A percentile compares a stretch with the other conserved stretches of the same genome.
Evolutionary conservation across 192 early-diverging fungal genomes (phyloP).

Genomic region (Paraglomus brasilianum): DNA sequence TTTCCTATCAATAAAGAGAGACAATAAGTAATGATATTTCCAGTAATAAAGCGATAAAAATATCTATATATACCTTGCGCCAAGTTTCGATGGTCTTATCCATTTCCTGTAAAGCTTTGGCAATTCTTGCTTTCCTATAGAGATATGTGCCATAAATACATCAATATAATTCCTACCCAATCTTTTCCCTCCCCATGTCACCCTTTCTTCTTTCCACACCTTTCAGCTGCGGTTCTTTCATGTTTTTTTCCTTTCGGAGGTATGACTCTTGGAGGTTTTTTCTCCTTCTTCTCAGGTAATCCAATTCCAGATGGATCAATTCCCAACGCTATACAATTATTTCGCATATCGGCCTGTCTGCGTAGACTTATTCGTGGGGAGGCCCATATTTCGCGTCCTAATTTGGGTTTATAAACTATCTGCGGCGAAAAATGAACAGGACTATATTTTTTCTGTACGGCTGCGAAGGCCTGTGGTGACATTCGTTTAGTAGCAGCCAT

Average conservation of each 20-base stretch:
- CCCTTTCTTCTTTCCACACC: conserved; percentile 26
- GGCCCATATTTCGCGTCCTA: conserved; percentile 41
- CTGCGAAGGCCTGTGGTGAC: neutral
- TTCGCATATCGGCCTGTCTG: conserved; percentile 61
- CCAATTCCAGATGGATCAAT: conserved; percentile 55
- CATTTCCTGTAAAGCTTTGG: conserved; percentile 48
- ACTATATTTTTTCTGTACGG: conserved; percentile 23
- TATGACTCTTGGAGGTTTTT: conserved; percentile 40
- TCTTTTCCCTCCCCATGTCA: neutral
- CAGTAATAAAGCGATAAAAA: conserved; percentile 5
- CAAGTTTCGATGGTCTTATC: conserved; percentile 45
- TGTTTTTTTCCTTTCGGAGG: conserved; percentile 43
- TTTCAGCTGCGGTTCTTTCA: conserved; percentile 38
- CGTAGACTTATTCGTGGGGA: conserved; percentile 50
- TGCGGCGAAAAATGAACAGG: conserved; percentile 38
- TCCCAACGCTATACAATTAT: conserved; percentile 50
- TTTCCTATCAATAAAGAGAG: too few species aligned
- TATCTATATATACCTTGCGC: conserved; percentile 37
- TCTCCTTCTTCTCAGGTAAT: conserved; percentile 36
- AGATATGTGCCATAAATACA: neutral
- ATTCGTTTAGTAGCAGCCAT: conserved; percentile 9
- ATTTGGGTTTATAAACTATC: conserved; percentile 39
- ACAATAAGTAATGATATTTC: too few species aligned
- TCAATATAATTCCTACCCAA: conserved; percentile 2
- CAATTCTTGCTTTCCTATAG: conserved; percentile 39